phyloP scores from a whole-genome alignment of 805 yeast species.

The Teunomyces pallodes region DNA sequence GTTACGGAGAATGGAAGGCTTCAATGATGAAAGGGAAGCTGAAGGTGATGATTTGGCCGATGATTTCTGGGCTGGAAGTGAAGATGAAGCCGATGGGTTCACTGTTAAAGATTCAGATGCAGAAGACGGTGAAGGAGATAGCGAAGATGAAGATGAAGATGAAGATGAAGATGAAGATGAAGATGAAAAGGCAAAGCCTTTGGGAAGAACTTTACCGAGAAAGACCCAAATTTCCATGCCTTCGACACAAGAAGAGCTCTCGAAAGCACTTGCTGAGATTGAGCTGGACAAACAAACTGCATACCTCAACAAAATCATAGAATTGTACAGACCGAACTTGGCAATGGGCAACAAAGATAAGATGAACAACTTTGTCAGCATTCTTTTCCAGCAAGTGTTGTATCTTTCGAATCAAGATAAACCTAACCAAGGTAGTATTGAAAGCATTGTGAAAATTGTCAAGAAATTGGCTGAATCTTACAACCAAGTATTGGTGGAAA shows the following conservation, averaged over 20 bases:
- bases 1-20: slow-evolving; percentile 71
- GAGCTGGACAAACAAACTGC: slow-evolving; percentile 43
- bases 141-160: slow-evolving; percentile 15
- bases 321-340: slow-evolving; percentile 67
- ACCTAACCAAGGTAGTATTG: slow-evolving; percentile 22
- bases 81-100: slow-evolving; percentile 45
- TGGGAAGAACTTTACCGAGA: slow-evolving; percentile 8
- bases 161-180: slow-evolving; percentile 14
- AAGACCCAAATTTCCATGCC: slow-evolving; percentile 24
- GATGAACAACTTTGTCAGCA: slow-evolving; percentile 59
- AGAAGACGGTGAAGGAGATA: slow-evolving; percentile 27
- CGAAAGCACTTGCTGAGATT: slow-evolving; percentile 27
- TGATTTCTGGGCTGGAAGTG: slow-evolving; percentile 63
- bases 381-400: slow-evolving; percentile 62
- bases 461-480: slow-evolving; percentile 63
- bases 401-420: slow-evolving; percentile 41
- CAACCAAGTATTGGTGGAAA: slow-evolving; percentile 60
- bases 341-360: slow-evolving; percentile 80
- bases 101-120: slow-evolving; percentile 33
- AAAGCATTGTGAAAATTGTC: slow-evolving; percentile 45
- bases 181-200: neutral
- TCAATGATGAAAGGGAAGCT: slow-evolving; percentile 47
- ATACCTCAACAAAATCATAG: slow-evolving; percentile 54
- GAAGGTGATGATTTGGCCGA: slow-evolving; percentile 69
- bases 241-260: slow-evolving; percentile 26